Percentiles rank a stretch among this genome's conserved stretches.
These are phyloP conservation scores for Rosa persica DNA, from an alignment of 306 rosid genomes.

Conservation along the genomic window DNA sequence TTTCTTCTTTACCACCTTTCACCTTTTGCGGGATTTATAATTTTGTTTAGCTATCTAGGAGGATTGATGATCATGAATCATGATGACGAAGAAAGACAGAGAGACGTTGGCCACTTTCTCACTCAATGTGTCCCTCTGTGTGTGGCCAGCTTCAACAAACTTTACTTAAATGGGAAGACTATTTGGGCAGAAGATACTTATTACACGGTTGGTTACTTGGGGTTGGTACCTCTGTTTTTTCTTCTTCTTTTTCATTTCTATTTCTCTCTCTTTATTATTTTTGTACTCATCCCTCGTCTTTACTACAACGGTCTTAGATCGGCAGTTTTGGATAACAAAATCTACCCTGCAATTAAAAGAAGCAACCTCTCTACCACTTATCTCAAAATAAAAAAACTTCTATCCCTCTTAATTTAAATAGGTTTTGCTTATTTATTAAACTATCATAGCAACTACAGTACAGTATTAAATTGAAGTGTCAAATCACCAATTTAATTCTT, in stretches of 20 bases:
- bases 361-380: neutral
- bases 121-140: slow-evolving; percentile 50
- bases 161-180: slow-evolving; percentile 96
- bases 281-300: neutral
- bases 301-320: neutral
- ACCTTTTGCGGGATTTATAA: slow-evolving; percentile 62
- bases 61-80: slow-evolving; percentile 40
- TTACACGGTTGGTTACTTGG: slow-evolving; percentile 39
- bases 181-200: slow-evolving; percentile 48
- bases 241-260: neutral
- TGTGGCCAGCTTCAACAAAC: slow-evolving; percentile 70
- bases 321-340: neutral
- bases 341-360: neutral
- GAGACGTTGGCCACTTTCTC: slow-evolving; percentile 76
- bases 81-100: slow-evolving; percentile 43
- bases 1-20: slow-evolving; percentile 55
- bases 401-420: no score
- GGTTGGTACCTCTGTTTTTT: neutral
- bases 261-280: slow-evolving; percentile 3
- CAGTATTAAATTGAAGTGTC: no score
- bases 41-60: slow-evolving; percentile 30
- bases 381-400: neutral
- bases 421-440: no score
- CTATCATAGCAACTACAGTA: no score
- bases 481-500: no score